Evolutionary conservation across 192 early-diverging fungal genomes (phyloP), one percentile per base, ranked within the genome.

Genomic region (Geranomyces variabilis): DNA sequence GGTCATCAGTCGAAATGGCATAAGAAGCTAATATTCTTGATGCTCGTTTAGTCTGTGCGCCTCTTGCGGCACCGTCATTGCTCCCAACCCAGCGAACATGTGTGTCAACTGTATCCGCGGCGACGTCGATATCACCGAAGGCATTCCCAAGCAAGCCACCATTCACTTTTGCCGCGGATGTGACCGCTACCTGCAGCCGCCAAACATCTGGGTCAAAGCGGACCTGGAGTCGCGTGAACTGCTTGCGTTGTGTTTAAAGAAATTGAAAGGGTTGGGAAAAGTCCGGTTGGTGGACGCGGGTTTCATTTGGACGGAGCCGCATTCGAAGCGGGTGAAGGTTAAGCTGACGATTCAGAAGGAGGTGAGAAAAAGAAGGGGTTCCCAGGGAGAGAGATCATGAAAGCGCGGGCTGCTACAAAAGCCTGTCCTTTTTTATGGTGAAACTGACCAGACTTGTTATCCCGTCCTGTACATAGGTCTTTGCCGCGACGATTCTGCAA

Each of bases 281-380:
- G 97, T 98, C 43, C 89, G 95, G 34, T 83, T 99, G 63, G 89
- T 99, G 33, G 96, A 99, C 69, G 97, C 97, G 1, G 94, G 94
- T 30, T 99, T 99, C 70, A 93, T 98, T 66, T 99, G 95, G 95
- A 99, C 97, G 3, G 97, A 99, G 77, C 91, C 92, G 19, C 91
- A 93, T 73, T 94, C 93, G 57, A 85, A 90, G 66, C 84, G 97
- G 74, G 83, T 99, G 84, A 97, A 97, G 81, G 92, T 98, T 71
- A 97, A 98, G 84, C 83, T 99, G 77, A 96, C 96, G 12, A 97
- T 99, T 68, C 97, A 99, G 79, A 99, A 99, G 78, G 97, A 99
- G 80, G 92, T 88, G 57, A 46, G 73, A 63, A 45, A 0, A 8
- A 29, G 28, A 61, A 30, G n/a, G 31, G 48, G 48, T 0, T 22